These are phyloP conservation scores for Neoboletus brunneissimus DNA, from an alignment of 768 basidiomycete species.

Conservation along the genomic window DNA sequence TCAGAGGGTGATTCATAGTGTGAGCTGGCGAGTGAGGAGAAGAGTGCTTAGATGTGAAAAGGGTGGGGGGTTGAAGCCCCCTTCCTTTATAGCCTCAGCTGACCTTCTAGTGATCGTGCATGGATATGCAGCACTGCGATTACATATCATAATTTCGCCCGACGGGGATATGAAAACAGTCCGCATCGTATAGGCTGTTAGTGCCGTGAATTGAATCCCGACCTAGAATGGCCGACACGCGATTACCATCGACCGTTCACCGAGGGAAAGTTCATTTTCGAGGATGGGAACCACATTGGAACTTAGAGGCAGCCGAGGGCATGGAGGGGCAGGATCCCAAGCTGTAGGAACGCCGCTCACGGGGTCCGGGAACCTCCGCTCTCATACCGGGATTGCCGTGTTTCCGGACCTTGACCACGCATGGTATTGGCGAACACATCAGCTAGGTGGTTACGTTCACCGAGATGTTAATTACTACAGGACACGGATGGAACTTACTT, in stretches of 20 bases:
- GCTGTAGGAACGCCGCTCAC: background rate
- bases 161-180: background rate
- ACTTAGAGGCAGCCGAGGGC: background rate
- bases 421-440: background rate
- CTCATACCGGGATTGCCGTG: background rate
- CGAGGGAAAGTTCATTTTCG: fast-evolving
- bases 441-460: background rate
- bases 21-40: no score
- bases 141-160: background rate
- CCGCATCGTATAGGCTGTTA: background rate
- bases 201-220: background rate
- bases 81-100: background rate
- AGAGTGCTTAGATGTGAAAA: background rate
- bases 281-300: background rate
- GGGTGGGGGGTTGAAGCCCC: background rate
- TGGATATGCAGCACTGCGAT: background rate
- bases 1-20: background rate
- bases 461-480: no score
- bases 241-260: no score
- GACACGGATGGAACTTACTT: background rate
- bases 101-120: background rate
- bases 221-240: background rate
- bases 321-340: background rate
- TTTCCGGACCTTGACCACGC: background rate
- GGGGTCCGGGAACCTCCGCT: no score